Evolutionary conservation across 192 early-diverging fungal species (phyloP), one percentile per base, ranked within the genome.

Genomic region (Rhizoclosmatium sp.): DNA sequence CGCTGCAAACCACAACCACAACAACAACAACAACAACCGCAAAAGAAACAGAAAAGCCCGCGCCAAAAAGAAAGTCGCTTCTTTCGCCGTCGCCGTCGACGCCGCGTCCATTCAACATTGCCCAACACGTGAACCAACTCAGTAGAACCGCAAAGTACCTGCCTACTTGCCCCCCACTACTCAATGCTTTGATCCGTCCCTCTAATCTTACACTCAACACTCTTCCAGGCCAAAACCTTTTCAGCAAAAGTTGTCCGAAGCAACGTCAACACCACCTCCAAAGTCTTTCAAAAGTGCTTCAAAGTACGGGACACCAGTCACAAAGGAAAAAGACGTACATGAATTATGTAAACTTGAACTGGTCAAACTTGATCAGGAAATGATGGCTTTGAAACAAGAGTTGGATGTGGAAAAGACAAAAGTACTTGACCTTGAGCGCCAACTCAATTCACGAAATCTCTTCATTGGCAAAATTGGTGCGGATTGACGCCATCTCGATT

Each of bases 391-490:
- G 41, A 59, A 75, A 56, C 4, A 39, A n/a, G 69, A 23, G 41
- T 56, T 56, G 45, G 49, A 71, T 16, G 14, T n/a, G 10, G 72
- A 75, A 42, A 60, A 64, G 9, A 2, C 4, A 1, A 59, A 75
- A 23, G 21, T 44, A 5, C 10, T 39, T 9, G 40, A 62, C 7
- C 58, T 75, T 31, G 59, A 62, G 42, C 10, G 9, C 2, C 56
- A 49, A 49, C 21, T 75, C n/a, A 4, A 62, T 4, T 75, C 72
- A 61, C 16, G 72, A 46, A 75, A 75, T 39, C 10, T 10, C 4
- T 75, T 75, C 58, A 75, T 75, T 75, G 19, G 10, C 44, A 60
- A 47, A 4, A 75, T 75, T 46, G 72, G 72, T 75, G 21, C 5
- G 45, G 16, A 10, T 40, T 64, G 31, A 31, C 10, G 12, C 54